Evolutionary conservation across 768 basidiomycete genomes (phyloP).

Genomic region (Macrocybe gigantea): DNA sequence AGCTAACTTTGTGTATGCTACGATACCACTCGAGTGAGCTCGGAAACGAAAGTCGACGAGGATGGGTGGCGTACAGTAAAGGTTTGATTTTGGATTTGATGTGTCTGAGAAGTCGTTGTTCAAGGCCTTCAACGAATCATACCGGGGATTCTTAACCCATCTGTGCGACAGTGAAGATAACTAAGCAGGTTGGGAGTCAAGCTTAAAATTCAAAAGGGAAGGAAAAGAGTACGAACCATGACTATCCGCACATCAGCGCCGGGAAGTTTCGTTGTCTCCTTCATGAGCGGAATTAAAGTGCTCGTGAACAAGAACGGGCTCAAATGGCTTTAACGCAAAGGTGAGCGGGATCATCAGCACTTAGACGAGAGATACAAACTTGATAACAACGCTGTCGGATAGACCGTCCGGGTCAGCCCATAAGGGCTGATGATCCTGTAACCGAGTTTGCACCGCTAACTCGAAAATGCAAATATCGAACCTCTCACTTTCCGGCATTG

Average conservation of each 20-base stretch:
- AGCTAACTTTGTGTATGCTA: constrained; percentile 46
- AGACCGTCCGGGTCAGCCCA: background rate
- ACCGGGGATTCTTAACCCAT: no score
- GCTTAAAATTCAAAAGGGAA: no score
- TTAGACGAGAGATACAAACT: background rate
- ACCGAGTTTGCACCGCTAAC: background rate
- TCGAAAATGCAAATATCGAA: background rate
- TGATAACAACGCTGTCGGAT: background rate
- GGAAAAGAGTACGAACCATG: constrained; percentile 25
- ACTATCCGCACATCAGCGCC: constrained; percentile 49
- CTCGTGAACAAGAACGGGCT: constrained; percentile 41
- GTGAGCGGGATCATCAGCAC: background rate
- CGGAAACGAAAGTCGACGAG: no score
- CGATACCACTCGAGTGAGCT: no score
- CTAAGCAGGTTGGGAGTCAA: no score
- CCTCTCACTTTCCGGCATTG: constrained; percentile 6
- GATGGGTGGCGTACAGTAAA: no score
- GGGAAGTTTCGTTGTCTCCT: constrained; percentile 32
- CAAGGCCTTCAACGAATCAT: background rate
- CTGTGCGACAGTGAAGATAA: no score
- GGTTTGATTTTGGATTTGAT: no score
- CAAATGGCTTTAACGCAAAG: constrained; percentile 30
- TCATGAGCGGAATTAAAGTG: constrained; percentile 41
- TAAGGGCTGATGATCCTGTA: no score
- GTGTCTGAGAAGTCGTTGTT: background rate